Evolutionary conservation across 148 eudicot species (phyloP).

Genomic region (Diospyros lotus): DNA sequence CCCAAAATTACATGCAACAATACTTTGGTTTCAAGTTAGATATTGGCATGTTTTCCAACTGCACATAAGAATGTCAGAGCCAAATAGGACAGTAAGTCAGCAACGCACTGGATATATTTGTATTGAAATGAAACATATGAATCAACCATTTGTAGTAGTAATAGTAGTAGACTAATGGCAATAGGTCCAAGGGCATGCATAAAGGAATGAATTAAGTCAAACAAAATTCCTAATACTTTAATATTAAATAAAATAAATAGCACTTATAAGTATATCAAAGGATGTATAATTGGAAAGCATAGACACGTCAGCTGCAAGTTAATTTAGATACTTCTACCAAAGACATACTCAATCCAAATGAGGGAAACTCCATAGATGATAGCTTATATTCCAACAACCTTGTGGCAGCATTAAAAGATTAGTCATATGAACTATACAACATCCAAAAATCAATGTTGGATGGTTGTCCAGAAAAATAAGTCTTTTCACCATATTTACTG

Average conservation of each 20-base stretch:
- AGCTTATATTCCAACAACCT: neutral
- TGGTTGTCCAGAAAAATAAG: neutral
- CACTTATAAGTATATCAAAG: neutral
- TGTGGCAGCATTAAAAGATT: neutral
- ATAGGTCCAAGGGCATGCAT: neutral
- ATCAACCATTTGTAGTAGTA: neutral
- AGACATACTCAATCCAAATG: neutral
- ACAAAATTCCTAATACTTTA: neutral
- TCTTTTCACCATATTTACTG: neutral
- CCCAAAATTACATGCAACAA: neutral
- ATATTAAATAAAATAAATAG: no score
- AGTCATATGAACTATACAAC: neutral
- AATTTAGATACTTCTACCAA: no score
- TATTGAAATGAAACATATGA: neutral
- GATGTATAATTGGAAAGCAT: neutral
- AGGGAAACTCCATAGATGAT: neutral
- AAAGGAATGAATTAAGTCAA: no score
- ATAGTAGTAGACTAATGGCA: neutral
- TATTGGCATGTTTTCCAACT: neutral
- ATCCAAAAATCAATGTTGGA: neutral
- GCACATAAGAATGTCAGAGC: neutral
- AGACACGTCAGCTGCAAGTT: neutral
- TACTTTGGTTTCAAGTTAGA: neutral
- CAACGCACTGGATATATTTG: neutral
- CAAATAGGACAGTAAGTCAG: neutral